Evolutionary conservation across 1,284 basidiomycete genomes (phyloP).

Genomic region (Moesziomyces aphidis): DNA sequence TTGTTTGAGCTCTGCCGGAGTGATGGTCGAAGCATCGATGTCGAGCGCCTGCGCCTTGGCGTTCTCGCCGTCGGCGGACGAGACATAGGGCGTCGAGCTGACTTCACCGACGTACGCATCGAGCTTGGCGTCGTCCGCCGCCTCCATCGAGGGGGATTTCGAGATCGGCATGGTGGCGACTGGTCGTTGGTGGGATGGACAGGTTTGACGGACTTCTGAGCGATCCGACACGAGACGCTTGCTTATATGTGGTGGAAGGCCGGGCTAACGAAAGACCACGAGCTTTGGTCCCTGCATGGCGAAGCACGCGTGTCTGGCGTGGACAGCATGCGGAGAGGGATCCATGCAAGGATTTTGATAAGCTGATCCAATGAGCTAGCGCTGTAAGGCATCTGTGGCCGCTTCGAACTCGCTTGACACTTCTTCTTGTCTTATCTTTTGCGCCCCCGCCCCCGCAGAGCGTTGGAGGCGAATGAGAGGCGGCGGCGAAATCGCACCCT

Average conservation of each 20-base stretch:
- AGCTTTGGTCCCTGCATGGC: not conserved
- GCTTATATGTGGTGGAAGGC: not conserved
- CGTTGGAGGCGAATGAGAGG: not conserved
- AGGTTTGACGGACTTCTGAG: not conserved
- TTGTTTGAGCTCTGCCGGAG: slow-evolving; percentile 31
- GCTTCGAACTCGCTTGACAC: not conserved
- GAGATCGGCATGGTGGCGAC: not conserved
- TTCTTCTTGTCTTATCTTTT: not conserved
- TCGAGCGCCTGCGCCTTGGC: slow-evolving; percentile 31
- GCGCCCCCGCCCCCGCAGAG: too few species aligned
- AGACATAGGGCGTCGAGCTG: slow-evolving; percentile 16
- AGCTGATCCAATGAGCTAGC: not conserved
- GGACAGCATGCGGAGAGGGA: not conserved
- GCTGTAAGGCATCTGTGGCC: not conserved
- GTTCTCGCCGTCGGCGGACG: slow-evolving; percentile 15
- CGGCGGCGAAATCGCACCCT: not conserved
- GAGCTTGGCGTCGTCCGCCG: slow-evolving; percentile 4
- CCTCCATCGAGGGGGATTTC: slow-evolving; percentile 11
- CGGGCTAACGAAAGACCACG: not conserved
- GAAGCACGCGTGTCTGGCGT: not conserved
- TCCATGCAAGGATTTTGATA: not conserved
- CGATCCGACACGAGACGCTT: not conserved
- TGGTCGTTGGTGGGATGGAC: not conserved
- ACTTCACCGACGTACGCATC: slow-evolving; percentile 10
- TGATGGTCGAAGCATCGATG: slow-evolving; percentile 15